phyloP scores from a whole-genome alignment of 805 yeast species.

The Sugiyamaella smithiae region DNA sequence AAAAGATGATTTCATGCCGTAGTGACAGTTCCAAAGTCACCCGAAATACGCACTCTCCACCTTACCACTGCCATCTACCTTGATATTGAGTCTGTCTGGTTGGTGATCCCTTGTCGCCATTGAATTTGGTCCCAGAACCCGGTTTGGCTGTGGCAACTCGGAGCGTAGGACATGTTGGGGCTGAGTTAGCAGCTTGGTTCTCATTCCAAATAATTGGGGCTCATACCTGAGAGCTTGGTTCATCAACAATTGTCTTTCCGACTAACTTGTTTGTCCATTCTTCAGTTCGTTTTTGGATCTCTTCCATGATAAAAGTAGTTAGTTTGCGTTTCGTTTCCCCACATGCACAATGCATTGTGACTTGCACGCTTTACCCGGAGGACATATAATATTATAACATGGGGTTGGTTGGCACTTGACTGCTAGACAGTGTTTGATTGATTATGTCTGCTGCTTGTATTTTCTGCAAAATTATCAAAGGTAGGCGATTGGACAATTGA shows the following conservation, averaged over 20 bases:
- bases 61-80: constrained; percentile 19
- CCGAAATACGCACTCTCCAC: constrained; percentile 25
- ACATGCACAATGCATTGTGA: background rate
- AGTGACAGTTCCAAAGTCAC: too few relatives aligned
- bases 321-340: background rate
- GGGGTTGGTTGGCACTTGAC: too few relatives aligned
- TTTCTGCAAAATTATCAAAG: constrained; percentile 91
- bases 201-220: too few relatives aligned
- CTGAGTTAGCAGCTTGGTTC: background rate
- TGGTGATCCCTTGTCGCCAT: constrained; percentile 25
- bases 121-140: constrained; percentile 25
- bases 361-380: background rate
- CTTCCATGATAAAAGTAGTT: background rate
- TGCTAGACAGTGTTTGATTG: too few relatives aligned
- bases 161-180: background rate
- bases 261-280: constrained; percentile 18
- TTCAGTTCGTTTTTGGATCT: constrained; percentile 7
- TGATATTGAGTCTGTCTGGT: constrained; percentile 25
- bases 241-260: constrained; percentile 19
- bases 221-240: too few relatives aligned
- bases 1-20: too few relatives aligned
- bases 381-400: too few relatives aligned
- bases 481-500: too few relatives aligned
- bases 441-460: constrained; percentile 49
- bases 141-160: constrained; percentile 21